Base-by-base conservation (phyloP, 345 rosid species). In the Geranium brycei region DNA sequence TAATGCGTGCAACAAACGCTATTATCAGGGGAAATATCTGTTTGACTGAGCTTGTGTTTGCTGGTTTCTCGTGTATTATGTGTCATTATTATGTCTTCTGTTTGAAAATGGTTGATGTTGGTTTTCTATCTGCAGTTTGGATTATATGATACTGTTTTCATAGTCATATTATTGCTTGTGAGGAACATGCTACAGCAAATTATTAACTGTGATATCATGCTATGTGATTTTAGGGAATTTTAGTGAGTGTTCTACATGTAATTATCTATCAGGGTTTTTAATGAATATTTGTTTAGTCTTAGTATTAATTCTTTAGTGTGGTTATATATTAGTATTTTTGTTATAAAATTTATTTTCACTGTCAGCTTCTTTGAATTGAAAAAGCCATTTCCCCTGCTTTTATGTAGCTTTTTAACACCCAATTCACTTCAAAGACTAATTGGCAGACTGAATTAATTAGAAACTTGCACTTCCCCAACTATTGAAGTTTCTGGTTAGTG, bases 341-440 rank as follows among this genome's bases (percentile, higher is more conserved):
- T 47, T 3, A 47, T 47, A 23, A 47, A 2, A 47, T 8, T 47
- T 5, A 47, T 47, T 47, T 47, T 47, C 53, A 47, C 28, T 35
- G 53, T 47, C 53, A 47, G 53, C 15, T 47, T 47, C 15, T 47
- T 13, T 13, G 53, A 47, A 3, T 47, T 47, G 53, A 47, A 47
- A 23, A 23, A 23, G 28, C 28, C 28, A 6, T 47, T 8, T 10
- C 11, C 53, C 53, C 53, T 47, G 15, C 53, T 1, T 47, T 47
- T 47, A 8, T 6, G 53, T 47, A 13, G 13, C 19, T n/a, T 40
- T 59, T 19, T 28, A 2, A 0, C 41, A 16, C 62, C 62, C 55
- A 64, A n/a, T 58, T 62, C 40, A 40, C 16, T 57, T 67, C 47
- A 23, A 31, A 23, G 12, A 51, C 67, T 51, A 16, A 30, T 65